phyloP scores from a whole-genome alignment of 1,139 yeast genomes.

The Blastobotrys aristatus region DNA sequence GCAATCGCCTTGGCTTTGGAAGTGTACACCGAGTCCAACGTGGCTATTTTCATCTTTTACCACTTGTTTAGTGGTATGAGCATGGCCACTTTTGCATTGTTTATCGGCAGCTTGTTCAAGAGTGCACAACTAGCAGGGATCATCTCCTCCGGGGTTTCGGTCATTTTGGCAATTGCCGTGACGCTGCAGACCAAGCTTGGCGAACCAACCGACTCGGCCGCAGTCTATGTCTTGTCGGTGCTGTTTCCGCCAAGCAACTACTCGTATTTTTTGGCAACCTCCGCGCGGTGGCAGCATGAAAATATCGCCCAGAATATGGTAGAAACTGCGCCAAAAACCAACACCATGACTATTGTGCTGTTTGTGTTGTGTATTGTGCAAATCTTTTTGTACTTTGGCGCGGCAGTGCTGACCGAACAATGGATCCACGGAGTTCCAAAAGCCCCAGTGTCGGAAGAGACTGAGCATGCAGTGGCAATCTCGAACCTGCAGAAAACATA shows the following conservation, averaged over 20 bases:
- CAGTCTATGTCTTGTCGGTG: conserved; percentile 31
- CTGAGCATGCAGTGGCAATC: conserved; percentile 23
- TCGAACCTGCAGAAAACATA: conserved; percentile 26
- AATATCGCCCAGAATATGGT: conserved; percentile 25
- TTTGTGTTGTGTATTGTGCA: conserved; percentile 33
- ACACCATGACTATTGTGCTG: conserved; percentile 28
- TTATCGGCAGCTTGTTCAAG: conserved; percentile 32
- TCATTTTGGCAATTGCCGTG: conserved; percentile 32
- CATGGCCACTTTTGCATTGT: conserved; percentile 32
- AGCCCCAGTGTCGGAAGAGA: conserved; percentile 15
- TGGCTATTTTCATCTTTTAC: conserved; percentile 32
- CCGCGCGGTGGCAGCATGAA: conserved; percentile 29
- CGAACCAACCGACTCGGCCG: conserved; percentile 22
- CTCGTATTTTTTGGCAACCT: conserved; percentile 30
- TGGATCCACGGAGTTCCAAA: conserved; percentile 26
- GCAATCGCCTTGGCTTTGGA: conserved; percentile 27
- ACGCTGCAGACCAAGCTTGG: conserved; percentile 31
- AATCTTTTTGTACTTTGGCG: conserved; percentile 25
- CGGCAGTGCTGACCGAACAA: conserved; percentile 27
- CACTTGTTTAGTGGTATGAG: conserved; percentile 35
- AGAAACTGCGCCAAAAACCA: conserved; percentile 28
- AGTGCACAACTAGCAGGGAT: conserved; percentile 36
- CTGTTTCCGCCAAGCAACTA: conserved; percentile 37
- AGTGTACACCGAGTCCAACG: conserved; percentile 27
- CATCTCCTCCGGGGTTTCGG: conserved; percentile 32